Evolutionary conservation across 139 green algal species (phyloP).

Genomic region (Trebouxia sp.): DNA sequence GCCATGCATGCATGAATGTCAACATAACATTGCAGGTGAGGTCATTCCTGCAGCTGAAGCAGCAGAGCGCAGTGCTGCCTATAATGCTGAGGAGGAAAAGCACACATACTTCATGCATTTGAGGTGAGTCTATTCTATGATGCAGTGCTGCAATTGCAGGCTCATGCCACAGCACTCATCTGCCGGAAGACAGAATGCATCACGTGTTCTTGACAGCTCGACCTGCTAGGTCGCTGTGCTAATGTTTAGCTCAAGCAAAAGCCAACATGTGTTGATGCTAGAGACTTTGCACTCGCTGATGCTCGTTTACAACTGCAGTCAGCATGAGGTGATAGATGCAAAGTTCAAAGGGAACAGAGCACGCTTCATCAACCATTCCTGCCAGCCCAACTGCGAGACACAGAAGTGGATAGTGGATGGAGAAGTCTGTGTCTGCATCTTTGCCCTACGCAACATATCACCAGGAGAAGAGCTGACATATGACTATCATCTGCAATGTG

Average conservation of each 20-base stretch:
- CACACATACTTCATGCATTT: conserved; percentile 52
- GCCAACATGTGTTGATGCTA: no score
- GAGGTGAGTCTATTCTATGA: conserved; percentile 3
- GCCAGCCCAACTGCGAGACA: conserved; percentile 51
- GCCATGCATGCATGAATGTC: no score
- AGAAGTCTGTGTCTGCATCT: conserved; percentile 43
- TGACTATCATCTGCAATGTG: conserved; percentile 50
- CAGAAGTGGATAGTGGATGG: conserved; percentile 42
- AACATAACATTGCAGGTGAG: not conserved
- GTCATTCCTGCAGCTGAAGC: conserved; percentile 31
- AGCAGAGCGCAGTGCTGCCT: conserved; percentile 20
- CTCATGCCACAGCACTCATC: not conserved
- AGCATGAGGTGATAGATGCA: conserved; percentile 59
- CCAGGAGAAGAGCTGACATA: conserved; percentile 53
- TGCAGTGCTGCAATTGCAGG: not conserved
- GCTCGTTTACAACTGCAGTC: conserved; percentile 15
- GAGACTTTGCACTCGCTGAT: not conserved
- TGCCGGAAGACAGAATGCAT: no score
- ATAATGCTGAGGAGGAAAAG: conserved; percentile 6
- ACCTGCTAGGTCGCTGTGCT: no score
- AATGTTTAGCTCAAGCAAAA: no score
- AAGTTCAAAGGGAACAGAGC: conserved; percentile 50
- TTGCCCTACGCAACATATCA: conserved; percentile 31
- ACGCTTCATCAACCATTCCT: conserved; percentile 75
- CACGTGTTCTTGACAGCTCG: no score